Evolutionary conservation across 768 basidiomycete genomes (phyloP).

Genomic region (Suillus sp.): DNA sequence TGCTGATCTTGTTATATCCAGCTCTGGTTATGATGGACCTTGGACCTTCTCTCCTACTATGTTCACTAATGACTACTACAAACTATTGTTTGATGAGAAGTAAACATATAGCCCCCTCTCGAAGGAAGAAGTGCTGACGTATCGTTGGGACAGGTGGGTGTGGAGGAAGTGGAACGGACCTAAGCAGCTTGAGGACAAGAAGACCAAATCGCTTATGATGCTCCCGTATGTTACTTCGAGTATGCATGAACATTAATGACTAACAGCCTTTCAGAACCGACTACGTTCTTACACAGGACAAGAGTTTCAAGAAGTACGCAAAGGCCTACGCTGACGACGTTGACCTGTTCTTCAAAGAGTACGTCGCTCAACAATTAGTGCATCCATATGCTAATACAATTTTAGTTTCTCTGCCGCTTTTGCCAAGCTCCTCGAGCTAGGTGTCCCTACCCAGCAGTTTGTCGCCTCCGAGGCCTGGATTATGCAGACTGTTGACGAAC

Average conservation of each 20-base stretch:
- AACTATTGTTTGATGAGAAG: slow-evolving; percentile 85
- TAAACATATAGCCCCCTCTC: slow-evolving; percentile 31
- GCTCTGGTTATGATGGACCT: slow-evolving; percentile 86
- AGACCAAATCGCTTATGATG: slow-evolving; percentile 91
- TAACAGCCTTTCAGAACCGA: slow-evolving; percentile 58
- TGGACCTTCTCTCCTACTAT: slow-evolving; percentile 95
- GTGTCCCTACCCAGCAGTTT: slow-evolving; percentile 84
- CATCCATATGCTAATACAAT: neutral
- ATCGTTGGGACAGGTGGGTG: slow-evolving; percentile 54
- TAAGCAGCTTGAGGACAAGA: slow-evolving; percentile 93
- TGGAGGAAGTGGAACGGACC: slow-evolving; percentile 96
- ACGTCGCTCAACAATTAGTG: slow-evolving; percentile 32
- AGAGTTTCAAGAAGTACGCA: slow-evolving; percentile 87
- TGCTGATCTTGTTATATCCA: neutral
- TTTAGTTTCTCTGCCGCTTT: slow-evolving; percentile 81
- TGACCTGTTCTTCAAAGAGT: slow-evolving; percentile 94
- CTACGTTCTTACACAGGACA: slow-evolving; percentile 87
- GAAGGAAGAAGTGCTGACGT: neutral
- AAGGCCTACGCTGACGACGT: slow-evolving; percentile 86
- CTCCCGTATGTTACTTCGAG: slow-evolving; percentile 63
- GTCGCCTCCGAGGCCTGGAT: slow-evolving; percentile 72
- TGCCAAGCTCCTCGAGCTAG: slow-evolving; percentile 85
- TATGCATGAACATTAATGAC: neutral
- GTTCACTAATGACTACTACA: slow-evolving; percentile 84
- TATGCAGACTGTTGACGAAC: slow-evolving; percentile 39